Percentiles rank a stretch among this genome's conserved stretches.
Evolutionary conservation across 2,329 filamentous ascomycete species (phyloP).

Genomic region (Xylariaceae sp.): DNA sequence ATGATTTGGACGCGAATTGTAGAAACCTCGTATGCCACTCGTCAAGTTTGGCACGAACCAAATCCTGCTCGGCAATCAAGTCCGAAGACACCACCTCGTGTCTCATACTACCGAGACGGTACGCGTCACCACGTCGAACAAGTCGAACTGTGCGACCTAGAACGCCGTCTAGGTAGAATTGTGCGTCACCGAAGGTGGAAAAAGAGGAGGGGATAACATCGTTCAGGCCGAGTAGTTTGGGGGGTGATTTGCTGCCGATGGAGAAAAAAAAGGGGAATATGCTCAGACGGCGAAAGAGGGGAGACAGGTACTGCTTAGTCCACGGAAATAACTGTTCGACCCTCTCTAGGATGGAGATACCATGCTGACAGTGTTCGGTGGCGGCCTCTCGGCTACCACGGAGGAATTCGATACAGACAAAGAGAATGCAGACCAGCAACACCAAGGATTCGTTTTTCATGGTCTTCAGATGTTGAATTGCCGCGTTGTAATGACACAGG

Average conservation of each 20-base stretch:
- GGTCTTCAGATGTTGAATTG: constrained; percentile 45
- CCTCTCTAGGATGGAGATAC: constrained; percentile 46
- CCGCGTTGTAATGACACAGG: constrained; percentile 50
- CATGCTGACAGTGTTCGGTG: constrained; percentile 48
- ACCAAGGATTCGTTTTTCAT: constrained; percentile 45
- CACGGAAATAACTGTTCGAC: constrained; percentile 37
- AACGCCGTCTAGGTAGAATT: constrained; percentile 42
- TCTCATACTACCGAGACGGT: constrained; percentile 32
- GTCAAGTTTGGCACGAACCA: constrained; percentile 34
- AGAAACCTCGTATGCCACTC: constrained; percentile 42
- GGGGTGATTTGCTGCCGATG: constrained; percentile 21
- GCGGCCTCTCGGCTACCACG: constrained; percentile 46
- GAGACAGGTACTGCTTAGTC: constrained; percentile 43
- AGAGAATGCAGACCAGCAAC: constrained; percentile 50
- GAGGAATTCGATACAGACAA: constrained; percentile 53
- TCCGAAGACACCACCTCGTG: constrained; percentile 26
- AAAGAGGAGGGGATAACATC: constrained; percentile 33
- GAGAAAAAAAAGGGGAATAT: constrained; percentile 50
- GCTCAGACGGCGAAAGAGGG: constrained; percentile 48
- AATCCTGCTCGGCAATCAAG: constrained; percentile 34
- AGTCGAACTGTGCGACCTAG: constrained; percentile 41
- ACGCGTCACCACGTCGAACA: constrained; percentile 39
- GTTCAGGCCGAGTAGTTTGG: constrained; percentile 34
- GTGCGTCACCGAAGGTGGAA: constrained; percentile 36
- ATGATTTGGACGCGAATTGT: constrained; percentile 15